Conservation (phyloP, 1,284 basidiomycete species). For the Anthracocystis setariae region DNA sequence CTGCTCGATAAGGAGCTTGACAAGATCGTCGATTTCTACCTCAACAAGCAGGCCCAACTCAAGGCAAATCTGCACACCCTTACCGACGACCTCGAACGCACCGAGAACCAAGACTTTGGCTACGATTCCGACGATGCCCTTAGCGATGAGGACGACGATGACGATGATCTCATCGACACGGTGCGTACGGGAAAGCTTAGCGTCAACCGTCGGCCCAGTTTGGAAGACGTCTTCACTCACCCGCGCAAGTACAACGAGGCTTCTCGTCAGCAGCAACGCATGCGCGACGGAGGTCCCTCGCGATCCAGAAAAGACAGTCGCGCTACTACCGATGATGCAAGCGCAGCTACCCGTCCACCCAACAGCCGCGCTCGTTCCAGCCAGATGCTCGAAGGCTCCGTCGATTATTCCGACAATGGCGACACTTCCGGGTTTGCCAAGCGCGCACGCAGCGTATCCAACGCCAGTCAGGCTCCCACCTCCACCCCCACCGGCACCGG, state of each 20-base stretch:
- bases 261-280: conserved; percentile 40
- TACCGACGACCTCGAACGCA: conserved; percentile 52
- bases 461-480: conserved; percentile 29
- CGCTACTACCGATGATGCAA: conserved; percentile 24
- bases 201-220: conserved; percentile 47
- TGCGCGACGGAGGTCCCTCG: conserved; percentile 40
- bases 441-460: conserved; percentile 37
- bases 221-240: conserved; percentile 57
- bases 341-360: conserved; percentile 11
- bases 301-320: conserved; percentile 46
- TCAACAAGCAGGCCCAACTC: conserved; percentile 72
- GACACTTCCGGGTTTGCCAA: conserved; percentile 28
- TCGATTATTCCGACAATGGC: conserved; percentile 22
- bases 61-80: conserved; percentile 46
- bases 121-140: conserved; percentile 74
- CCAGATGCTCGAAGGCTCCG: conserved; percentile 35
- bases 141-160: conserved; percentile 72
- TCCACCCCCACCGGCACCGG: conserved; percentile 10
- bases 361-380: conserved; percentile 38
- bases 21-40: conserved; percentile 86
- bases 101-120: conserved; percentile 68
- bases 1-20: conserved; percentile 83
- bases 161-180: conserved; percentile 51
- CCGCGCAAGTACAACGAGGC: conserved; percentile 53
- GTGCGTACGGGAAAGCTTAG: conserved; percentile 45